These are phyloP conservation scores for Globisporangium megalacanthum DNA, from an alignment of 352 stramenopile species.

Conservation along the genomic window DNA sequence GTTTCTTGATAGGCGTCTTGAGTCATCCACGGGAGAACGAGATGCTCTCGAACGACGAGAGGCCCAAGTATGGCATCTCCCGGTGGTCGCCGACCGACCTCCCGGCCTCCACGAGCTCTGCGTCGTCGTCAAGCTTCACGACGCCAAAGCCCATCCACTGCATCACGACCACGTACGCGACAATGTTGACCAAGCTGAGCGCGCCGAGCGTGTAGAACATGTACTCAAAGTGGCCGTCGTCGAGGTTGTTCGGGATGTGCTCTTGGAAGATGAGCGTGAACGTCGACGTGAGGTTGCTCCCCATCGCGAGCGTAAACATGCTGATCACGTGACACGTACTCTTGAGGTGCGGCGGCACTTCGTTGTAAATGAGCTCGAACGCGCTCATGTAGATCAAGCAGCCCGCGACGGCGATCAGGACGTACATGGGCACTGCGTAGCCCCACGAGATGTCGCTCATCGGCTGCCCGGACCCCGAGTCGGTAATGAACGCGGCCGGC, in stretches of 20 bases:
- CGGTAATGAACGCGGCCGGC: slow-evolving; percentile 20
- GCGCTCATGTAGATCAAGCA: slow-evolving; percentile 87
- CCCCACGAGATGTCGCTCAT: slow-evolving; percentile 85
- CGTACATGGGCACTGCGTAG: slow-evolving; percentile 79
- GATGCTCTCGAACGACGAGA: slow-evolving; percentile 78
- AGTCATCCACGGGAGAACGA: slow-evolving; percentile 19
- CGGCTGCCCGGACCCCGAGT: slow-evolving; percentile 51
- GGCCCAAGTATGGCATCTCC: slow-evolving; percentile 1
- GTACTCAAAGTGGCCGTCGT: slow-evolving; percentile 85
- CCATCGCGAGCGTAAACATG: slow-evolving; percentile 86
- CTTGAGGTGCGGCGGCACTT: slow-evolving; percentile 85
- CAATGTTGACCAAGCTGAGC: slow-evolving; percentile 67
- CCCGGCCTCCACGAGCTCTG: slow-evolving; percentile 55
- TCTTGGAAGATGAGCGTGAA: slow-evolving; percentile 84
- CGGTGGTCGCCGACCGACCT: slow-evolving; percentile 1
- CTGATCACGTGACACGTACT: slow-evolving; percentile 85
- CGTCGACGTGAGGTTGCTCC: slow-evolving; percentile 83
- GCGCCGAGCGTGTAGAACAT: slow-evolving; percentile 84
- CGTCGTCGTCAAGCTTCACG: slow-evolving; percentile 66
- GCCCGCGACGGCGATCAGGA: slow-evolving; percentile 74
- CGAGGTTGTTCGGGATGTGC: slow-evolving; percentile 64
- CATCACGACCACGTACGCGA: slow-evolving; percentile 75
- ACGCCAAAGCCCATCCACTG: slow-evolving; percentile 87
- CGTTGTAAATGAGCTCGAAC: slow-evolving; percentile 86
- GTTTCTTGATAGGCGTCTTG: not conserved